phyloP scores from a whole-genome alignment of 257 asterid genomes.

The Solanum raphanifolium region DNA sequence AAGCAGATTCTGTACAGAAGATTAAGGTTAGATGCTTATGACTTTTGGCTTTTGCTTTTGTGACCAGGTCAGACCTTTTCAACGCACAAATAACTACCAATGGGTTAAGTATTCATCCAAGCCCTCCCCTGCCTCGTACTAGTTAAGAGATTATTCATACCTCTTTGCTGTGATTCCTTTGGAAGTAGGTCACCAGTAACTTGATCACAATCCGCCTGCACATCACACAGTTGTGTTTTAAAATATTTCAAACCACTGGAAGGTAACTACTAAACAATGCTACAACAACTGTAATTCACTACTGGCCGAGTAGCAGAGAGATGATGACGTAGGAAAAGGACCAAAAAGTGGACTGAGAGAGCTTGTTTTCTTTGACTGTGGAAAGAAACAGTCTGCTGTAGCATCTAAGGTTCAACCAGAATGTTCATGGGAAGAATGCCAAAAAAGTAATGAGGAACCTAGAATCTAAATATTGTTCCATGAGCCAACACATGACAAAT shows the following conservation, averaged over 20 bases:
- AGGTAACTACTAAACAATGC: not conserved
- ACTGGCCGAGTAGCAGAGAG: not conserved
- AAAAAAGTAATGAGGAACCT: not conserved
- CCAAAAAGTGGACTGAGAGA: not conserved
- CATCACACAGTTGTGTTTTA: not conserved
- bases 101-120: not conserved
- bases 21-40: not conserved
- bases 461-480: not conserved
- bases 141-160: conserved; percentile 19
- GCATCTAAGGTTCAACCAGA: not conserved
- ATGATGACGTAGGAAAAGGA: not conserved
- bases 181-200: conserved; percentile 88
- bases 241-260: not conserved
- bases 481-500: not conserved
- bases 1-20: not conserved
- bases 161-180: conserved; percentile 98
- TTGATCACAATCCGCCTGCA: conserved; percentile 97
- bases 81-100: not conserved
- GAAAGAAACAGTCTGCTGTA: not conserved
- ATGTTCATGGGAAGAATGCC: not conserved
- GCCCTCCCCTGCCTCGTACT: not conserved
- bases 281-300: not conserved
- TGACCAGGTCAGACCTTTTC: not conserved
- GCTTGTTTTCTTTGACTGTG: not conserved
- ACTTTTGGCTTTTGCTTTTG: not conserved